phyloP scores from a whole-genome alignment of 768 basidiomycete genomes.

The Paxillus involutus region DNA sequence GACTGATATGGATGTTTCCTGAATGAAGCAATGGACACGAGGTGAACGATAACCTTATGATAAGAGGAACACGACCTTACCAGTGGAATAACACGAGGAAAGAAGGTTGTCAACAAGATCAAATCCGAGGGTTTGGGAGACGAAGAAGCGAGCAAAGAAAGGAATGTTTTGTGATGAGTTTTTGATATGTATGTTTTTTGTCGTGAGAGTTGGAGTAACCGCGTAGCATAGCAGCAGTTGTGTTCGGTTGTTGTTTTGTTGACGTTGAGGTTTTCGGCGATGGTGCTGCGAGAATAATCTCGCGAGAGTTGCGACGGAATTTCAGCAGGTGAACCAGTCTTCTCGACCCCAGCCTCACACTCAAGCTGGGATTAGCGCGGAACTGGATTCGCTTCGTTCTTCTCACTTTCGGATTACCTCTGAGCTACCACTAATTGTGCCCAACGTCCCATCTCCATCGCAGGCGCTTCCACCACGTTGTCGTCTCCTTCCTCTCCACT shows the following conservation, averaged over 20 bases:
- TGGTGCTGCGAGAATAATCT: background rate
- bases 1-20: background rate
- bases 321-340: background rate
- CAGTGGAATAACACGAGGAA: background rate
- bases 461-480: slow-evolving; percentile 13
- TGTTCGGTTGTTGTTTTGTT: background rate
- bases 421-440: background rate
- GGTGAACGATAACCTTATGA: background rate
- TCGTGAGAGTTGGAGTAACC: background rate
- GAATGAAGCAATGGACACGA: slow-evolving; percentile 1
- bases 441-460: background rate
- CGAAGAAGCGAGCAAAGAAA: background rate
- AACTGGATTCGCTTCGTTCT: background rate
- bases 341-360: too few relatives aligned
- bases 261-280: background rate
- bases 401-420: background rate
- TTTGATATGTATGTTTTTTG: background rate
- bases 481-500: slow-evolving; percentile 2
- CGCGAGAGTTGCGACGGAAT: background rate
- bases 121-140: background rate
- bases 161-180: background rate
- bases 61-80: background rate
- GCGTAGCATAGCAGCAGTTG: background rate
- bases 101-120: background rate
- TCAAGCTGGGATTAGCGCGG: background rate